A percentile compares a stretch with the other conserved stretches of the same genome.
phyloP scores from a whole-genome alignment of 805 yeast species.

The Metschnikowia cubensis region DNA sequence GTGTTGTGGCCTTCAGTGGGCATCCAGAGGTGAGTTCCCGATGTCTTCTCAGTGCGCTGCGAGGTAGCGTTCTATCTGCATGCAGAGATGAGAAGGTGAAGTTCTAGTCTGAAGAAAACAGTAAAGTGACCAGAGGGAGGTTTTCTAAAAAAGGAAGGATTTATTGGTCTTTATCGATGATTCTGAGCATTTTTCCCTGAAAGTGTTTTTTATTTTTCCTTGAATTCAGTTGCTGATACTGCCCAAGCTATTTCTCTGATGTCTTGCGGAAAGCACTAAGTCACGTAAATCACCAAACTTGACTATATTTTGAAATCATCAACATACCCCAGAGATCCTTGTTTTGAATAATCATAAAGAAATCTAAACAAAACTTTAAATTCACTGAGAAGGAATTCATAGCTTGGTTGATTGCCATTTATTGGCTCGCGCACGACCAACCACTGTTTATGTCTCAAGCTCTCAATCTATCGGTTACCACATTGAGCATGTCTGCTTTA shows the following conservation, averaged over 20 bases:
- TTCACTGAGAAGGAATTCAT: not conserved
- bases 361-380: not conserved
- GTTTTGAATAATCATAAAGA: too few relatives aligned
- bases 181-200: too few relatives aligned
- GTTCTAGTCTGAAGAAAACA: not conserved
- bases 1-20: not conserved
- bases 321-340: too few relatives aligned
- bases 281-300: not conserved
- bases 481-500: slow-evolving; percentile 7
- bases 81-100: slow-evolving; percentile 1
- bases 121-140: not conserved
- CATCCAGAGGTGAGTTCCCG: not conserved
- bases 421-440: not conserved
- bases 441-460: not conserved
- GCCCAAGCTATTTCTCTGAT: not conserved
- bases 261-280: not conserved
- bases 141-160: too few relatives aligned
- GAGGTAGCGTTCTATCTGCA: not conserved
- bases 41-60: slow-evolving; percentile 4
- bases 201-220: not conserved
- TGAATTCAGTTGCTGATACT: not conserved
- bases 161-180: too few relatives aligned
- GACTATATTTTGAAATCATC: not conserved
- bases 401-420: not conserved
- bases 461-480: not conserved